These are phyloP conservation scores for Leucocoprinus birnbaumii DNA, from an alignment of 768 basidiomycete genomes.

Conservation along the genomic window DNA sequence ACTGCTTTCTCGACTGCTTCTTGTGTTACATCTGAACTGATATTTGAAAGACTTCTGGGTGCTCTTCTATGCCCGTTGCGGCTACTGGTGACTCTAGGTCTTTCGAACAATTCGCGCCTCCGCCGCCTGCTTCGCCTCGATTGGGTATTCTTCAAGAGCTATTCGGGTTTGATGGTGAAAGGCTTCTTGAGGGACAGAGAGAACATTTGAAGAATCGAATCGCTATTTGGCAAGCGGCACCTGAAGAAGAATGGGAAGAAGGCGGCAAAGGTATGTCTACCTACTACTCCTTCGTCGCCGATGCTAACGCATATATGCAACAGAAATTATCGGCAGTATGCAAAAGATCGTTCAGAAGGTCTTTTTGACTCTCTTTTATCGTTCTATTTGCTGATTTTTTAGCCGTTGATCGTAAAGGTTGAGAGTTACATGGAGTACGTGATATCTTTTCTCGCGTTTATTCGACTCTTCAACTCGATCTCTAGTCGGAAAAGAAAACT, in stretches of 20 bases:
- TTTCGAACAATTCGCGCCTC: background rate
- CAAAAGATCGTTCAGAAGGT: constrained; percentile 3
- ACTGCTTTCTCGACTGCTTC: background rate
- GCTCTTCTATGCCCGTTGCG: background rate
- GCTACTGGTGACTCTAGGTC: background rate
- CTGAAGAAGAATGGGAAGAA: constrained; percentile 9
- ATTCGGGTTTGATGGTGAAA: background rate
- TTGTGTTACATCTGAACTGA: background rate
- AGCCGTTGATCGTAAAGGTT: background rate
- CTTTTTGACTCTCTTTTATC: background rate
- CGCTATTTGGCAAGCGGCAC: constrained; percentile 4
- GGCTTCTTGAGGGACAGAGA: background rate
- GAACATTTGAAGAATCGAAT: constrained; percentile 7
- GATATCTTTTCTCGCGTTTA: too few species aligned
- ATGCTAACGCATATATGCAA: background rate
- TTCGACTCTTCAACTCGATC: background rate
- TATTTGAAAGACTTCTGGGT: background rate
- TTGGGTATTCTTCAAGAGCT: background rate
- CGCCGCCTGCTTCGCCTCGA: background rate
- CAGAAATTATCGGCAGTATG: constrained; percentile 4
- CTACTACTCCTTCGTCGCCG: background rate
- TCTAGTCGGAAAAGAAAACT: constrained; percentile 2
- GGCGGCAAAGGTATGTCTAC: constrained; percentile 2
- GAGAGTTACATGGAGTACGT: constrained; percentile 6
- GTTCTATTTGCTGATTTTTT: background rate